These are phyloP conservation scores for Lasiodiplodia gonubiensis DNA, from an alignment of 2,329 filamentous ascomycete species.

Conservation along the genomic window DNA sequence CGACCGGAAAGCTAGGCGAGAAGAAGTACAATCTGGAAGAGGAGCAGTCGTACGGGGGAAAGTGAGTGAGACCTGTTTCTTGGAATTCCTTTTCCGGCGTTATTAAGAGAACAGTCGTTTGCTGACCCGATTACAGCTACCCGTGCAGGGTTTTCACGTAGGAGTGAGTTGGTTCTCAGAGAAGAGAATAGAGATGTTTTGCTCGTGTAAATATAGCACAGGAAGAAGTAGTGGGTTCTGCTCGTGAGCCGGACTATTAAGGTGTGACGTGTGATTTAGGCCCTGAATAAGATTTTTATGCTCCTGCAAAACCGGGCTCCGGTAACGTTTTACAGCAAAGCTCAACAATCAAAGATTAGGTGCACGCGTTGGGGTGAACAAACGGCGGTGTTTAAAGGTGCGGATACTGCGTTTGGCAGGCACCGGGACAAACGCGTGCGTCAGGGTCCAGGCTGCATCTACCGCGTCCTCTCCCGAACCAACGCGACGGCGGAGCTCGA, in stretches of 20 bases:
- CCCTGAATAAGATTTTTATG: not conserved
- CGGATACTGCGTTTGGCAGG: not conserved
- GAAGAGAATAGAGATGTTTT: constrained; percentile 13
- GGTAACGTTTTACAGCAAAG: not conserved
- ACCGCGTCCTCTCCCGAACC: not conserved
- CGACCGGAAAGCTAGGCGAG: constrained; percentile 60
- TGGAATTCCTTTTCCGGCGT: not conserved
- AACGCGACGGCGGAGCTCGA: not conserved
- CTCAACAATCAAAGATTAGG: not conserved
- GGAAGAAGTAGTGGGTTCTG: not conserved
- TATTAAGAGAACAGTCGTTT: not conserved
- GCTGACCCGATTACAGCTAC: constrained; percentile 44
- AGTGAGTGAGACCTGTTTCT: constrained; percentile 40
- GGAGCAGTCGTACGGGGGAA: constrained; percentile 69
- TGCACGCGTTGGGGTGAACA: not conserved
- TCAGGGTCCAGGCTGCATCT: not conserved
- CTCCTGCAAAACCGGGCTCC: not conserved
- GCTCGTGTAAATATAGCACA: constrained; percentile 17
- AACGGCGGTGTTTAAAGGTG: not conserved
- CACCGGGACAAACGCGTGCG: not conserved
- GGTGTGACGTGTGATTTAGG: not conserved
- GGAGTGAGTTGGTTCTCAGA: not conserved
- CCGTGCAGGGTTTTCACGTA: constrained; percentile 52
- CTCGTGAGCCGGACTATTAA: not conserved
- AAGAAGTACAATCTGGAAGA: constrained; percentile 72